Conservation (phyloP, 495 filamentous ascomycete genomes). For the Trypethelium eluteriae region DNA sequence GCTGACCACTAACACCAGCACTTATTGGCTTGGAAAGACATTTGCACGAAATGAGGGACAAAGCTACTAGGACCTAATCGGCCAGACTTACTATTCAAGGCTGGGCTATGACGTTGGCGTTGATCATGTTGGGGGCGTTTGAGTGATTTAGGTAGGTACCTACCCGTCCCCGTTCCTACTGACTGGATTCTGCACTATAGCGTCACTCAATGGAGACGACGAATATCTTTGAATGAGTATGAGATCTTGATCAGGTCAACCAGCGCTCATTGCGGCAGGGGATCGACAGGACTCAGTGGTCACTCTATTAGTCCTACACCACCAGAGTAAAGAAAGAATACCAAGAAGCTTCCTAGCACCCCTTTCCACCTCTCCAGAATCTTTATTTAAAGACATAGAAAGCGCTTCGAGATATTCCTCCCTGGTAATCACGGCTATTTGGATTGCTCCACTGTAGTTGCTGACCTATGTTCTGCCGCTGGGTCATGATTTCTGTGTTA, state of each 20-base stretch:
- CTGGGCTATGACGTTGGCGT: neutral
- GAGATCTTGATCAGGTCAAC: neutral
- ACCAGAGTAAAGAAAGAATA: neutral
- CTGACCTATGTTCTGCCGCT: no score
- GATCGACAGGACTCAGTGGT: neutral
- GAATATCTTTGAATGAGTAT: neutral
- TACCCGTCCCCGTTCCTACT: neutral
- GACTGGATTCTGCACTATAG: neutral
- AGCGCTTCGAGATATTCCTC: no score
- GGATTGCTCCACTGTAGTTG: no score
- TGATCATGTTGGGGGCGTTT: neutral
- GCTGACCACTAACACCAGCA: neutral
- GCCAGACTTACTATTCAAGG: neutral
- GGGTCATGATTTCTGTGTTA: no score
- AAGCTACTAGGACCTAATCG: neutral
- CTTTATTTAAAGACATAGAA: no score
- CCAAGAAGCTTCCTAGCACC: no score
- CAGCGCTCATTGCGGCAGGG: neutral
- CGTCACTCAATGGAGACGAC: neutral
- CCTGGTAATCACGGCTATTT: no score
- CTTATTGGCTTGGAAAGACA: neutral
- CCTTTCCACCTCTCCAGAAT: no score
- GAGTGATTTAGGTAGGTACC: neutral
- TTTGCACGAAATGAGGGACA: neutral
- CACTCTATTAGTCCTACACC: neutral